phyloP scores from a whole-genome alignment of 2,329 filamentous ascomycete species.

The Cordyceps pruinosa region DNA sequence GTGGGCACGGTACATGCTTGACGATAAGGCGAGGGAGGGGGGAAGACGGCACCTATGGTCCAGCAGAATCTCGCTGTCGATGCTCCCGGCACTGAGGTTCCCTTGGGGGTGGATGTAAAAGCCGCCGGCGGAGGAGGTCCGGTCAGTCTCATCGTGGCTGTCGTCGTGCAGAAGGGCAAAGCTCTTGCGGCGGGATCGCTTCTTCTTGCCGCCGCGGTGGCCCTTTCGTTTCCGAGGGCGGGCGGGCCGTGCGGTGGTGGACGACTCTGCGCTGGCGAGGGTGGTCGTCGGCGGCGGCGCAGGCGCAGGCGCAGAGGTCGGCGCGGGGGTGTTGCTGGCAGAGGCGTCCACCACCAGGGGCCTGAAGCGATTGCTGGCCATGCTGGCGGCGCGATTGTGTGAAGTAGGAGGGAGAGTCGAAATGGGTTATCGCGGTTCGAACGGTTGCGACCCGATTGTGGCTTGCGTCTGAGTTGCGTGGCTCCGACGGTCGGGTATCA shows the following conservation, averaged over 20 bases:
- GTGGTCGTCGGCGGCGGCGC: no score
- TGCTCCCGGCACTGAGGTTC: constrained; percentile 73
- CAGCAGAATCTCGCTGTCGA: constrained; percentile 81
- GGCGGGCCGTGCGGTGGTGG: constrained; percentile 13
- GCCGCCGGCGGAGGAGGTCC: constrained; percentile 29
- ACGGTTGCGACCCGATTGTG: background rate
- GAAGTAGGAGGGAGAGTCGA: background rate
- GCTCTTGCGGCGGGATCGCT: constrained; percentile 68
- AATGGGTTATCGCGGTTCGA: background rate
- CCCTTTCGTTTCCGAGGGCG: constrained; percentile 57
- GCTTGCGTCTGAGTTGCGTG: background rate
- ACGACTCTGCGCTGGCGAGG: constrained; percentile 13
- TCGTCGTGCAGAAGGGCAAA: constrained; percentile 64
- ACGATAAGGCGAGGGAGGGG: background rate
- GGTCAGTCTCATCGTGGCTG: constrained; percentile 29
- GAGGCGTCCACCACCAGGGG: constrained; percentile 18
- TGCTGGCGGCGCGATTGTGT: constrained; percentile 13
- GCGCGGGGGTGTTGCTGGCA: constrained; percentile 1
- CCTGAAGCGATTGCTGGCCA: constrained; percentile 28
- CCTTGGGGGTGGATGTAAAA: constrained; percentile 44
- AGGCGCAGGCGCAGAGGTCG: constrained; percentile 14
- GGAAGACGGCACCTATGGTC: constrained; percentile 74
- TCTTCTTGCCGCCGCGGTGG: constrained; percentile 72
- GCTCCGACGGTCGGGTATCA: background rate
- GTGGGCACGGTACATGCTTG: background rate